phyloP scores from a whole-genome alignment of 2,329 filamentous ascomycete genomes.

The Pyrenochaeta sp. region DNA sequence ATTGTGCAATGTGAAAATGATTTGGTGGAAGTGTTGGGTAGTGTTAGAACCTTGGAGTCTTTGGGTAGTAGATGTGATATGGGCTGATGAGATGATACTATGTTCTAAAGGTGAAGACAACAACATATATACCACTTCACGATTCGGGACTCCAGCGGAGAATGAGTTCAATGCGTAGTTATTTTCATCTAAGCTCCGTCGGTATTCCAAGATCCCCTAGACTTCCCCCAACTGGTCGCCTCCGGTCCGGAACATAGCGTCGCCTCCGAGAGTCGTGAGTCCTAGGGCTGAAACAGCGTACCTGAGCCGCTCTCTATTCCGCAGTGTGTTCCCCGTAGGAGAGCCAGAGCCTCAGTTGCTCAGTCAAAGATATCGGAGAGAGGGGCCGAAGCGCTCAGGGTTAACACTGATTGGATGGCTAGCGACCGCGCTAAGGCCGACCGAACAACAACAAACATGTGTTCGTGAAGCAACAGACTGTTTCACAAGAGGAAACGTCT shows the following conservation, averaged over 20 bases:
- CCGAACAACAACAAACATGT: constrained; percentile 25
- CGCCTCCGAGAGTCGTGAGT: constrained; percentile 33
- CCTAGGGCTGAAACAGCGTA: constrained; percentile 39
- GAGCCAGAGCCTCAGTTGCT: constrained; percentile 35
- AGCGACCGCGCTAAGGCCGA: constrained; percentile 3
- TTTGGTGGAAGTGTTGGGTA: constrained; percentile 14
- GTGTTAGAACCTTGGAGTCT: constrained; percentile 16
- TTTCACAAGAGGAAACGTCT: constrained; percentile 21
- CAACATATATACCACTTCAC: constrained; percentile 42
- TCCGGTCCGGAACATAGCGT: constrained; percentile 38
- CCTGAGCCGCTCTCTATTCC: constrained; percentile 34
- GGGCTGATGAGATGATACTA: constrained; percentile 30
- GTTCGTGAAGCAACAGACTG: constrained; percentile 22
- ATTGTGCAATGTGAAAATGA: constrained; percentile 25
- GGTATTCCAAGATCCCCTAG: constrained; percentile 31
- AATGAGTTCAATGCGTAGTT: constrained; percentile 33
- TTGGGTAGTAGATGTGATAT: constrained; percentile 22
- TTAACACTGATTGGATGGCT: constrained; percentile 24
- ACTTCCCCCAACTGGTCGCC: constrained; percentile 32
- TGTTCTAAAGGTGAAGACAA: constrained; percentile 22
- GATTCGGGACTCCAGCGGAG: constrained; percentile 44
- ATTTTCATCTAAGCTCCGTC: constrained; percentile 29
- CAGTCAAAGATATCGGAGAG: constrained; percentile 22
- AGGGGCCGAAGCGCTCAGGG: constrained; percentile 39
- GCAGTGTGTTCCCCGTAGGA: constrained; percentile 37